These are phyloP conservation scores for Leccinellum albellum DNA, from an alignment of 768 basidiomycete genomes.

Conservation along the genomic window DNA sequence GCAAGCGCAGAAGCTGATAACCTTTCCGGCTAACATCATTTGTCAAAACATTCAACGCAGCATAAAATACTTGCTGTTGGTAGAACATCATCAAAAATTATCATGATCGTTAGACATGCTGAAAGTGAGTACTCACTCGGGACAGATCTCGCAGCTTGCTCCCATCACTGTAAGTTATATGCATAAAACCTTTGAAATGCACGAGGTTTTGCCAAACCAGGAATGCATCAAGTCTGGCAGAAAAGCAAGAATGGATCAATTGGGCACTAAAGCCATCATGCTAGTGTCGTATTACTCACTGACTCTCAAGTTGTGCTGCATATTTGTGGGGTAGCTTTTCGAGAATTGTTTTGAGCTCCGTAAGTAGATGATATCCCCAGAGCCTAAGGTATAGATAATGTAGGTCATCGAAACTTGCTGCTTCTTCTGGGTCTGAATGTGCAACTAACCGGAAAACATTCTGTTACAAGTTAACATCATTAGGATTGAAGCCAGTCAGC, in stretches of 20 bases:
- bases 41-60: no score
- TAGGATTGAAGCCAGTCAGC: no score
- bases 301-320: neutral
- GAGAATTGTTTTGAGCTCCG: neutral
- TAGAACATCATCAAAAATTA: no score
- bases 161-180: constrained; percentile 1
- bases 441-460: neutral
- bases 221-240: neutral
- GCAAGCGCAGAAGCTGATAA: no score
- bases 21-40: no score
- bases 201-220: neutral
- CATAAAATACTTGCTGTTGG: neutral
- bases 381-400: neutral
- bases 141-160: constrained; percentile 3
- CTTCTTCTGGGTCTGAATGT: neutral
- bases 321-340: no score
- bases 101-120: neutral
- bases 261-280: no score
- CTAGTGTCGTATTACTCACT: no score
- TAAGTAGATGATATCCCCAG: neutral
- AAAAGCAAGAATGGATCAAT: no score
- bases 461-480: no score
- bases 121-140: neutral
- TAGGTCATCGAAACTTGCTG: neutral
- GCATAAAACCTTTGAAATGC: neutral